Percentiles rank a stretch among this genome's conserved stretches.
Conservation (phyloP, 2,329 filamentous ascomycete genomes). For the Sordariomycetes sp. region DNA sequence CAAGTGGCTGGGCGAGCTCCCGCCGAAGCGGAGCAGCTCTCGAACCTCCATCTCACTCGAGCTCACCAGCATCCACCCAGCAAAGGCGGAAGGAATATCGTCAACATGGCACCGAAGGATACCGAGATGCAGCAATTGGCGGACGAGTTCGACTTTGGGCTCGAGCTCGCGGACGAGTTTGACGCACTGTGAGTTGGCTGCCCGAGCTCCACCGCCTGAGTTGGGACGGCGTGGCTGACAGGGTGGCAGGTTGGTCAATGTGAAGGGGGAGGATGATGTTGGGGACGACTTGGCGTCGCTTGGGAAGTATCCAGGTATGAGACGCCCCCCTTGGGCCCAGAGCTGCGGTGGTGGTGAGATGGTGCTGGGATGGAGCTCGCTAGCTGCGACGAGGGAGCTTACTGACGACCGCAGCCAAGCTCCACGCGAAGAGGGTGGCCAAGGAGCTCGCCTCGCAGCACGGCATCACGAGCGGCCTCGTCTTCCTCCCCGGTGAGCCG, state of each 20-base stretch:
- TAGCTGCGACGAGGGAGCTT: background rate
- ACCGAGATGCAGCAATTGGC: background rate
- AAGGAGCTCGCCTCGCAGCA: slow-evolving; percentile 25
- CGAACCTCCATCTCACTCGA: too few species aligned
- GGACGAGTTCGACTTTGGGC: slow-evolving; percentile 2
- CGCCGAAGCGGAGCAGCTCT: background rate
- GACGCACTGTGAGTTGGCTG: slow-evolving; percentile 37
- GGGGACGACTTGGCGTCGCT: slow-evolving; percentile 15
- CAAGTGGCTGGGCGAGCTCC: too few species aligned
- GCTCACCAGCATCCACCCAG: background rate
- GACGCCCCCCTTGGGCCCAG: background rate
- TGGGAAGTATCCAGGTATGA: slow-evolving; percentile 25
- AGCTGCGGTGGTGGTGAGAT: background rate
- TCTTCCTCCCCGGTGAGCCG: slow-evolving; percentile 44
- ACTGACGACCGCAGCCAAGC: slow-evolving; percentile 30
- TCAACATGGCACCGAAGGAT: background rate
- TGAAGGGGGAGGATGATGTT: slow-evolving; percentile 8
- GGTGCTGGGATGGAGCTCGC: background rate
- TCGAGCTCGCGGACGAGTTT: slow-evolving; percentile 30
- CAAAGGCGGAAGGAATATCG: background rate
- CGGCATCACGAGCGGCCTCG: slow-evolving; percentile 35
- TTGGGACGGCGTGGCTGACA: background rate
- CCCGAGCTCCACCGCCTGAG: background rate
- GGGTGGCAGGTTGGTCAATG: background rate
- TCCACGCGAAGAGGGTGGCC: slow-evolving; percentile 46